Conservation (phyloP, 2,329 filamentous ascomycete species). For the Cryphonectria naterciae region DNA sequence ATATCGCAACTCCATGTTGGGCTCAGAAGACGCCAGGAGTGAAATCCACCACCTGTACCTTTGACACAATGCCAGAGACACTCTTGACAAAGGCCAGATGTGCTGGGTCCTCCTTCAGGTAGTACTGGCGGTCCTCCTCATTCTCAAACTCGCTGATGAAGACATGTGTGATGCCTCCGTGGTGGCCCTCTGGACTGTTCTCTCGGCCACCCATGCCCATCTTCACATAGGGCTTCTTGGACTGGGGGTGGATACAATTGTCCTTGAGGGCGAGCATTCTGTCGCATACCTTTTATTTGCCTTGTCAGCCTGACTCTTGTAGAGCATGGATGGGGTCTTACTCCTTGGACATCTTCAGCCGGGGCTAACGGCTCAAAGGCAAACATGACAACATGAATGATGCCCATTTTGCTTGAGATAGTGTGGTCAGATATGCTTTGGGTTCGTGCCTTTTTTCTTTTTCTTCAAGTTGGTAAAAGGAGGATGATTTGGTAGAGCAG, state of each 20-base stretch:
- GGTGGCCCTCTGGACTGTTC: conserved; percentile 60
- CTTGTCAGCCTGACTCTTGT: conserved; percentile 1
- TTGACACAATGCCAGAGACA: conserved; percentile 52
- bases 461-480: too few species aligned
- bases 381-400: conserved; percentile 72
- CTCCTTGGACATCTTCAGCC: conserved; percentile 57
- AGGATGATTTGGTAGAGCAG: background rate
- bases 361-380: conserved; percentile 61
- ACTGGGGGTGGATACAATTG: conserved; percentile 64
- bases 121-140: conserved; percentile 69
- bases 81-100: conserved; percentile 64
- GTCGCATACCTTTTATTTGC: conserved; percentile 37
- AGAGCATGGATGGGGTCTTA: conserved; percentile 40
- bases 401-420: conserved; percentile 51
- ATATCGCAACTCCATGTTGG: background rate
- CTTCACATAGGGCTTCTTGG: conserved; percentile 63
- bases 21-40: conserved; percentile 46
- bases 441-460: background rate
- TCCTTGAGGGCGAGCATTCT: conserved; percentile 55
- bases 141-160: conserved; percentile 71
- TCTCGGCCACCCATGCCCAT: conserved; percentile 62
- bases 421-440: background rate
- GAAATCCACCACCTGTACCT: conserved; percentile 65
- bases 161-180: conserved; percentile 69
- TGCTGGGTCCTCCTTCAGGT: conserved; percentile 65